Evolutionary conservation across 139 green algal genomes (phyloP), one percentile per base, ranked within the genome.

Genomic region (Edaphochlamys debaryana): DNA sequence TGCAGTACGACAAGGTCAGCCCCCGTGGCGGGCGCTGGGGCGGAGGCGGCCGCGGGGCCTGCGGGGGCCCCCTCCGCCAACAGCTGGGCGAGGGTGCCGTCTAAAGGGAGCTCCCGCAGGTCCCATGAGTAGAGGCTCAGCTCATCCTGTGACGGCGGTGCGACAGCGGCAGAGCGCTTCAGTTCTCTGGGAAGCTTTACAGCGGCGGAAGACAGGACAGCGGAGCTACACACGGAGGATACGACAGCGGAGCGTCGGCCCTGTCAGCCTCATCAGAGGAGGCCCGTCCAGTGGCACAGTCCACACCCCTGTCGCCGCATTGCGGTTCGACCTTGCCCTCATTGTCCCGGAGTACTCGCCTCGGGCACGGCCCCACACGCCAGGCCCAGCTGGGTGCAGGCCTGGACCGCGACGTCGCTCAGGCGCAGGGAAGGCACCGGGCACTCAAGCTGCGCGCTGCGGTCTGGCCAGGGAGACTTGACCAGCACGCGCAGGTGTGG

Each of bases 71-170:
- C 45, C 11, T 9, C 11, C 11, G 9, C 11, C 45, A 22, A 13
- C 45, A 54, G 45, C 11, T 40, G 40, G 30, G 60, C 42, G 8
- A 82, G 45, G 9, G 76, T 52, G 63, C 27, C 73, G 23, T 82
- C 76, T 3, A 82, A 32, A 2, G 76, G 76, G 32, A 82, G 62
- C 63, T 82, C 76, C 22, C 76, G 76, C 32, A 82, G 42, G 60
- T 82, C 76, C 11, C 56, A 36, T 11, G 58, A 42, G 36, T 82
- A 82, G 5, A 82, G 8, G 48, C 76, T 82, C 4, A 82, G 27
- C 36, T 82, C 63, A 29, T 63, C 54, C 76, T 82, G 75, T 0
- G 13, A 32, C 50, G 29, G 8, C 17, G 54, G 8, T 63, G 7
- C 11, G 54, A 4, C 27, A 30, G 22, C 17, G 54, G 23, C 27